Conservation (phyloP, 2,329 filamentous ascomycete species). For the Chaetothyriales sp. region DNA sequence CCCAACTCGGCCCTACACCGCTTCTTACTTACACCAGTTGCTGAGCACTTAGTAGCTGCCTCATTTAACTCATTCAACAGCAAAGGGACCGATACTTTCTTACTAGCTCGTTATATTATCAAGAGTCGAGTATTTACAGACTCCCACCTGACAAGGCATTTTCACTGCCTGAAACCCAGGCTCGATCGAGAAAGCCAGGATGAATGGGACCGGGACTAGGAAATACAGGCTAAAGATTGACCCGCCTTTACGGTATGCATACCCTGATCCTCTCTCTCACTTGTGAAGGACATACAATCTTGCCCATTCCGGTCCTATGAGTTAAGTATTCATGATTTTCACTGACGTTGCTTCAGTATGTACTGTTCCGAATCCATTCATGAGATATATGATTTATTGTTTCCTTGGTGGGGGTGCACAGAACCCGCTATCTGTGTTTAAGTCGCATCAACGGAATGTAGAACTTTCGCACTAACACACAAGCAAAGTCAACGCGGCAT, state of each 20-base stretch:
- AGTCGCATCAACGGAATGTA: not conserved
- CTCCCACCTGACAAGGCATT: too few species aligned
- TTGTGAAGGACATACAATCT: not conserved
- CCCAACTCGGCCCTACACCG: not conserved
- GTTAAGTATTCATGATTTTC: not conserved
- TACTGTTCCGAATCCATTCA: not conserved
- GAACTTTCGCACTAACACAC: not conserved
- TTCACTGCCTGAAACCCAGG: too few species aligned
- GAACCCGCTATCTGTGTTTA: not conserved
- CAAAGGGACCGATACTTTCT: not conserved
- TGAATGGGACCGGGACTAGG: not conserved
- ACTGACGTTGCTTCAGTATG: not conserved
- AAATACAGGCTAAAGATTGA: constrained; percentile 29
- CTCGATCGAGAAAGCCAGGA: not conserved
- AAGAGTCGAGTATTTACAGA: too few species aligned
- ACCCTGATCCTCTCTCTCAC: not conserved
- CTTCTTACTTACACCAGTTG: too few species aligned
- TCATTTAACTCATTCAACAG: not conserved
- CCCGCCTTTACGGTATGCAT: constrained; percentile 45
- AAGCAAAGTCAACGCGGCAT: constrained; percentile 47
- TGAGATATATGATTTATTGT: not conserved
- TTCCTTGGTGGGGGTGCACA: not conserved
- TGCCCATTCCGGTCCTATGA: not conserved
- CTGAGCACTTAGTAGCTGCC: too few species aligned
- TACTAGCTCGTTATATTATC: not conserved